A percentile compares a stretch with the other conserved stretches of the same genome.
Conservation (phyloP, 106 monocot species). For the Vanilla planifolia region DNA sequence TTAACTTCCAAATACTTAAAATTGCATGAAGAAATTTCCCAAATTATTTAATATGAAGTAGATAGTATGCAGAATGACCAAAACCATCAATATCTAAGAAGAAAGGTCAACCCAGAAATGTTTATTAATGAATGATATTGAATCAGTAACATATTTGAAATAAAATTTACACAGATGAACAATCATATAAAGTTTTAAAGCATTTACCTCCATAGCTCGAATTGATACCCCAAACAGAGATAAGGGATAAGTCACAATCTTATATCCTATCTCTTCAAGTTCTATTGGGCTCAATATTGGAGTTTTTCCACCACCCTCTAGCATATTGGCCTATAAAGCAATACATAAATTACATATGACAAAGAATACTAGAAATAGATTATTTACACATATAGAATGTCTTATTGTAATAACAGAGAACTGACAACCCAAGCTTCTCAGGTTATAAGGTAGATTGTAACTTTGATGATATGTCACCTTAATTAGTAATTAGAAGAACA, state of each 20-base stretch:
- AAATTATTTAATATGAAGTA: background rate
- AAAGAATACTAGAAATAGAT: background rate
- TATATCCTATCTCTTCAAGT: conserved; percentile 87
- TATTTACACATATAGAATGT: background rate
- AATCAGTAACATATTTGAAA: background rate
- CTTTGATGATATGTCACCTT: too few relatives aligned
- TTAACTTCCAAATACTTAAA: too few relatives aligned
- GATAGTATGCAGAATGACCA: too few relatives aligned
- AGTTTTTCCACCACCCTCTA: conserved; percentile 98
- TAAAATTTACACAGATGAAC: background rate
- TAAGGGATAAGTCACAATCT: conserved; percentile 70
- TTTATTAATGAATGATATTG: background rate
- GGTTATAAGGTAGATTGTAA: too few relatives aligned
- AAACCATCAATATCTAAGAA: too few relatives aligned
- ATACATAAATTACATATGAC: background rate
- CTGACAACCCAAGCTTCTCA: background rate
- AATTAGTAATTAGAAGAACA: background rate
- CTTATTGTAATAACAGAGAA: background rate
- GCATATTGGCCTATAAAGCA: conserved; percentile 86
- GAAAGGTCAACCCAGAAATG: background rate
- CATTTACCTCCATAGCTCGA: conserved; percentile 89
- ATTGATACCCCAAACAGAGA: conserved; percentile 95
- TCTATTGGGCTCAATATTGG: conserved; percentile 86
- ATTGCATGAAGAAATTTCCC: conserved; percentile 1
- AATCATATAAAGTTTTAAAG: conserved; percentile 1